phyloP scores from a whole-genome alignment of 768 basidiomycete species.

The Serendipita sp. region DNA sequence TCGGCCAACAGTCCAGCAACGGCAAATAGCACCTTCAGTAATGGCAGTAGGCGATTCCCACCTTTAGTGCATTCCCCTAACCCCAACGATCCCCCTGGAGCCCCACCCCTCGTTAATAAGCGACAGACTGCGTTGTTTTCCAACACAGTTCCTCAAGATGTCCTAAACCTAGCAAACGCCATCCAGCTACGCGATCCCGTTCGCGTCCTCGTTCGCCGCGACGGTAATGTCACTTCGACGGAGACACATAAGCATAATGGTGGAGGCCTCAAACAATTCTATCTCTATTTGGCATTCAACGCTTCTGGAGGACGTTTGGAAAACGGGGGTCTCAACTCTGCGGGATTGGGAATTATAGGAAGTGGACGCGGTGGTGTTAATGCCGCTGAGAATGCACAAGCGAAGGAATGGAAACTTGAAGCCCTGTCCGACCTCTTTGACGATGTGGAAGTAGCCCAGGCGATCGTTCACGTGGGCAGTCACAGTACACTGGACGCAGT shows the following conservation, averaged over 20 bases:
- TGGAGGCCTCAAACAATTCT: constrained; percentile 84
- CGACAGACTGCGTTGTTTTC: constrained; percentile 92
- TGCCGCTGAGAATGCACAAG: constrained; percentile 69
- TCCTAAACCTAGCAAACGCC: constrained; percentile 83
- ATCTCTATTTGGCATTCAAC: constrained; percentile 89
- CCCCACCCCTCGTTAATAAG: constrained; percentile 32
- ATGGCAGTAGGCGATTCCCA: not conserved
- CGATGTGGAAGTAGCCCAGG: constrained; percentile 65
- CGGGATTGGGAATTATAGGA: constrained; percentile 79
- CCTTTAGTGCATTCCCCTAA: constrained; percentile 1
- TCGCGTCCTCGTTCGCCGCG: constrained; percentile 87
- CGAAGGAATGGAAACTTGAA: constrained; percentile 89
- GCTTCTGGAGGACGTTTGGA: constrained; percentile 57
- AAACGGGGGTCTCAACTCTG: constrained; percentile 27
- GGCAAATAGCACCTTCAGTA: not conserved
- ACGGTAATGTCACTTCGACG: constrained; percentile 61
- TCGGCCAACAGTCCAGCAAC: not conserved
- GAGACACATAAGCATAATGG: constrained; percentile 43
- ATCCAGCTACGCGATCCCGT: constrained; percentile 94
- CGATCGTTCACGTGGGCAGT: constrained; percentile 77
- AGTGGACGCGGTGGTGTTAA: constrained; percentile 63
- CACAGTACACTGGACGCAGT: constrained; percentile 78
- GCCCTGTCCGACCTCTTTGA: constrained; percentile 82
- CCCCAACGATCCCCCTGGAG: constrained; percentile 20
- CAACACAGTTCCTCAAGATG: constrained; percentile 96